Evolutionary conservation across 2,329 filamentous ascomycete genomes (phyloP).

Genomic region (Pestalotiopsis sp.): DNA sequence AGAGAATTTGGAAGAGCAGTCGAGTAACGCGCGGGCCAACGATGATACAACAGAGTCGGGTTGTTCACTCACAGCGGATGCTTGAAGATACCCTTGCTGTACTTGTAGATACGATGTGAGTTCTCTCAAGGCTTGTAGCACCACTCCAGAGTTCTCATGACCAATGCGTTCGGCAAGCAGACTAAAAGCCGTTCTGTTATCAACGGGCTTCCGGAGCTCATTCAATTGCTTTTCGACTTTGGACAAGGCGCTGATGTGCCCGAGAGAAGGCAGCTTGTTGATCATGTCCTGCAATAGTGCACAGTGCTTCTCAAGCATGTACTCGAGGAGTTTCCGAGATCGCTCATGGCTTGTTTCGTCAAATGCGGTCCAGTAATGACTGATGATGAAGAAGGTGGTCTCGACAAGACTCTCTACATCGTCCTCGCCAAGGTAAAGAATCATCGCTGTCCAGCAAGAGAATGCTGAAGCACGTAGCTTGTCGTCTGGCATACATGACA

Average conservation of each 20-base stretch:
- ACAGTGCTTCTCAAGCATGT: conserved; percentile 66
- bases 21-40: conserved; percentile 77
- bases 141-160: conserved; percentile 86
- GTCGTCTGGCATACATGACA: conserved; percentile 77
- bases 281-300: conserved; percentile 67
- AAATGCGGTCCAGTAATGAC: conserved; percentile 76
- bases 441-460: conserved; percentile 80
- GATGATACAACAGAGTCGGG: conserved; percentile 74
- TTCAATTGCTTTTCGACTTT: conserved; percentile 69
- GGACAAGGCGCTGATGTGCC: conserved; percentile 68
- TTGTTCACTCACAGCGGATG: conserved; percentile 80
- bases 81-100: conserved; percentile 79
- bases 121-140: conserved; percentile 79
- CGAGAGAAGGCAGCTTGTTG: conserved; percentile 77
- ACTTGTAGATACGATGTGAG: conserved; percentile 71
- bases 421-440: conserved; percentile 73
- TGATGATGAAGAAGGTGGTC: conserved; percentile 86
- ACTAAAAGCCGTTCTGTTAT: conserved; percentile 66
- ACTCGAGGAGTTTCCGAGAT: conserved; percentile 65
- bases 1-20: conserved; percentile 82
- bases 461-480: conserved; percentile 80
- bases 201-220: conserved; percentile 65
- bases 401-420: conserved; percentile 82
- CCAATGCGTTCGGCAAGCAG: conserved; percentile 74
- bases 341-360: conserved; percentile 60